Base-by-base conservation (phyloP, 495 filamentous ascomycete genomes). In the Sporormia fimetaria region DNA sequence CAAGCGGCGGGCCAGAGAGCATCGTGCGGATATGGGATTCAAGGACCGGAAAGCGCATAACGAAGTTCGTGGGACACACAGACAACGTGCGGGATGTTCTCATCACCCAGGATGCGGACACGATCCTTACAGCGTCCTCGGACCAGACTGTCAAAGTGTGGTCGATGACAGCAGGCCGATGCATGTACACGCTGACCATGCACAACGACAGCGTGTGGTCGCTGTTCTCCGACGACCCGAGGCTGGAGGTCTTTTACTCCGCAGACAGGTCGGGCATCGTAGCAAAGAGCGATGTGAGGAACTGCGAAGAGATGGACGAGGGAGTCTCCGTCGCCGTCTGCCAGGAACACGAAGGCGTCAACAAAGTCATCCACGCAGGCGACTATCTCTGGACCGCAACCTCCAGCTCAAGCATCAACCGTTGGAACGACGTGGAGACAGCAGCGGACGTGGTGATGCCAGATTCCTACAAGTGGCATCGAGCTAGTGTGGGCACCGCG, bases 191-290 rank as follows among this genome's bases (percentile, higher is more conserved):
- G 3, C 68, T 98, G 38, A 94, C 87, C 11, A 96, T 96, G 90
- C 90, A 98, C 58, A 93, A 90, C 57, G 85, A 92, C 54, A 94
- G 87, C 57, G 88, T 98, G 14, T 98, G 90, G 90, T 90, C 86
- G 20, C 69, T 98, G 14, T 92, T 80, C 55, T 94, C 90, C 0
- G 77, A 88, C 36, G 75, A 94, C 51, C 87, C 87, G 6, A 67
- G 79, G 31, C 71, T 98, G 2, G 79, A 80, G 3, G 73, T 94
- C 9, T 94, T 96, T 57, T 94, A 95, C 63, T 95, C 87, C 22
- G 83, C 81, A 52, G 90, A 98, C 59, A 74, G 87, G 15, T 86
- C 83, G 3, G 90, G 90, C 2, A 58, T 95, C 39, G 81, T 96
- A 28, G 88, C 86, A 23, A 96, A 95, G 67, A 96, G 87, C 4